A percentile compares a stretch with the other conserved stretches of the same genome.
Conservation (phyloP, 2,329 filamentous ascomycete genomes). For the Cladosporium sp. region DNA sequence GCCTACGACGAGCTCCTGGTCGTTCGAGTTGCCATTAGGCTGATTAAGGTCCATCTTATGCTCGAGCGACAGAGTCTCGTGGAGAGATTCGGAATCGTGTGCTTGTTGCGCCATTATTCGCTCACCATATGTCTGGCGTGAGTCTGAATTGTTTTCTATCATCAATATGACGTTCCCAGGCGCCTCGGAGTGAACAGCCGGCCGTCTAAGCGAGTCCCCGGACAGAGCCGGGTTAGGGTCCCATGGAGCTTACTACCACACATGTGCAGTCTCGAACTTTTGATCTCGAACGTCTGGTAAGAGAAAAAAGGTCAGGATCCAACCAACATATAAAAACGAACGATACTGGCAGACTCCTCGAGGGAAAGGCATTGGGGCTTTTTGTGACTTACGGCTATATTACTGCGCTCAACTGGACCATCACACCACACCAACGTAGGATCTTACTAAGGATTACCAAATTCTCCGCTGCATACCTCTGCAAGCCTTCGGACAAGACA, state of each 20-base stretch:
- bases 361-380: background rate
- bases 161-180: constrained; percentile 3
- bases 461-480: background rate
- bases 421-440: background rate
- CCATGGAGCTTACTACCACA: background rate
- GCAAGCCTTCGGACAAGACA: no score
- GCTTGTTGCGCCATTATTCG: background rate
- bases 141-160: background rate
- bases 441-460: constrained; percentile 12
- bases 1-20: background rate
- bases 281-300: background rate
- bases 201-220: background rate
- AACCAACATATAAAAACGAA: no score
- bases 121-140: background rate
- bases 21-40: background rate
- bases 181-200: background rate
- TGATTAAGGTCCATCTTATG: background rate
- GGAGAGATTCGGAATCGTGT: background rate
- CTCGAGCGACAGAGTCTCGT: background rate
- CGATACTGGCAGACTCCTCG: background rate
- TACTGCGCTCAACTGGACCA: background rate
- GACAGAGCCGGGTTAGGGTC: background rate
- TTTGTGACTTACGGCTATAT: background rate
- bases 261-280: background rate
- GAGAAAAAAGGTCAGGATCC: background rate